Base-by-base conservation (phyloP, 2,329 filamentous ascomycete genomes). In the Colletotrichum acutatum region DNA sequence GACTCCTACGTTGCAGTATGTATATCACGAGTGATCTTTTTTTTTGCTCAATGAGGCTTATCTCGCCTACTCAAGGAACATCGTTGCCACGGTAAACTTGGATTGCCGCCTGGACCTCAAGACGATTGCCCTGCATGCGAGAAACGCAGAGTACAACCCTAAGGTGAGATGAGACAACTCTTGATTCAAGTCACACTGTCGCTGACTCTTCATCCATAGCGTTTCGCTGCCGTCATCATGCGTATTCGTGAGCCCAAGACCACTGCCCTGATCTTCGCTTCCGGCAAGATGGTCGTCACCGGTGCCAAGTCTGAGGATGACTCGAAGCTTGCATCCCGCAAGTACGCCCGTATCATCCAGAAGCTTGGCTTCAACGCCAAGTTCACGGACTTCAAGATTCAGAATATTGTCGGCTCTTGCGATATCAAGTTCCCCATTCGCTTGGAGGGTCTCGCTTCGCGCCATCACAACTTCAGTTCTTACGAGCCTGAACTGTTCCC, bases 381-480 rank as follows among this genome's bases (percentile, higher is more conserved):
- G 90, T 98, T 99, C 85, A 98, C 95, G 77, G 97, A 99, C 84
- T 99, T 99, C 88, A 99, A 98, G 90, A 99, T 99, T 80, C 95
- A 98, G 88, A 99, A 99, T 85, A 98, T 99, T 76, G 97, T 99
- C 77, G 97, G 97, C 76, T 98, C 95, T 74, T 98, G 96, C 84
- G 97, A 99, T 82, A 98, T 99, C 89, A 98, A 98, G 89, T 99
- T 99, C 86, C 97, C 97, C 66, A 98, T 99, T 78, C 95, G 97
- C 77, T 89, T 99, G 72, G 97, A 98, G 83, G 97, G 97, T 85
- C 88, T 99, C 82, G 97, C 97, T 19, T 97, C 93, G 78, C 95
- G 95, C 85, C 97, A 99, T 90, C 96, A 98, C 89, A 98, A 98
- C 87, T 99, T 98, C 91, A 97, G 94, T 85, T 98, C 95, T 71